A percentile compares a stretch with the other conserved stretches of the same genome.
These are phyloP conservation scores for Alnus glutinosa DNA, from an alignment of 306 rosid species.

Conservation along the genomic window DNA sequence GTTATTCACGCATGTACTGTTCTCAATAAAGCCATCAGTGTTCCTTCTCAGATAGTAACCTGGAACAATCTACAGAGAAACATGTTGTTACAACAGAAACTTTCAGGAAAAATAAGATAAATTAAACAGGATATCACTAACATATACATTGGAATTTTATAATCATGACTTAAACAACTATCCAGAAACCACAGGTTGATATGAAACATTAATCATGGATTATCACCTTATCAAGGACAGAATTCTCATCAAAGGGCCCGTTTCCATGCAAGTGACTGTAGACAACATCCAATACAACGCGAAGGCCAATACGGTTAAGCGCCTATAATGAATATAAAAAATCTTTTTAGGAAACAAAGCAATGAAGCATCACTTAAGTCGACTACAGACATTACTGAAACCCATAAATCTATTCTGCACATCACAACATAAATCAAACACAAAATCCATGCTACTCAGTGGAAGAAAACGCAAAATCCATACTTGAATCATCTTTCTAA, in stretches of 20 bases:
- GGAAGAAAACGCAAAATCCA: slow-evolving; percentile 23
- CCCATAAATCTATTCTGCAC: slow-evolving; percentile 3
- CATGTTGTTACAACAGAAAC: slow-evolving; percentile 36
- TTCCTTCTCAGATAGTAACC: slow-evolving; percentile 95
- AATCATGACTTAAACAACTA: slow-evolving; percentile 9
- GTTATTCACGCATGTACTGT: slow-evolving; percentile 90
- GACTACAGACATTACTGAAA: background rate
- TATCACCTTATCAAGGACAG: slow-evolving; percentile 90
- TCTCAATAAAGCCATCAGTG: slow-evolving; percentile 82
- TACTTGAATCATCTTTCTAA: slow-evolving; percentile 94
- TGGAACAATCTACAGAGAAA: slow-evolving; percentile 82
- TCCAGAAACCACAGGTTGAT: slow-evolving; percentile 21
- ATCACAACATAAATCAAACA: slow-evolving; percentile 16
- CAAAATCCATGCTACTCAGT: slow-evolving; percentile 17
- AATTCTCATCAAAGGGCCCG: slow-evolving; percentile 75
- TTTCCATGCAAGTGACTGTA: slow-evolving; percentile 88
- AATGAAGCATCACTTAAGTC: slow-evolving; percentile 19
- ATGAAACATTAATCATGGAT: slow-evolving; percentile 23
- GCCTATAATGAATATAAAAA: slow-evolving; percentile 53
- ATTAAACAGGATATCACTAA: slow-evolving; percentile 22
- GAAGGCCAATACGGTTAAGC: slow-evolving; percentile 73
- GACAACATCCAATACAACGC: slow-evolving; percentile 86
- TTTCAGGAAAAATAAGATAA: slow-evolving; percentile 25
- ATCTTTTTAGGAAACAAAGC: slow-evolving; percentile 20
- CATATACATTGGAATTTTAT: slow-evolving; percentile 11